These are phyloP conservation scores for Sarocladium brachiariae DNA, from an alignment of 2,329 filamentous ascomycete genomes.

Conservation along the genomic window DNA sequence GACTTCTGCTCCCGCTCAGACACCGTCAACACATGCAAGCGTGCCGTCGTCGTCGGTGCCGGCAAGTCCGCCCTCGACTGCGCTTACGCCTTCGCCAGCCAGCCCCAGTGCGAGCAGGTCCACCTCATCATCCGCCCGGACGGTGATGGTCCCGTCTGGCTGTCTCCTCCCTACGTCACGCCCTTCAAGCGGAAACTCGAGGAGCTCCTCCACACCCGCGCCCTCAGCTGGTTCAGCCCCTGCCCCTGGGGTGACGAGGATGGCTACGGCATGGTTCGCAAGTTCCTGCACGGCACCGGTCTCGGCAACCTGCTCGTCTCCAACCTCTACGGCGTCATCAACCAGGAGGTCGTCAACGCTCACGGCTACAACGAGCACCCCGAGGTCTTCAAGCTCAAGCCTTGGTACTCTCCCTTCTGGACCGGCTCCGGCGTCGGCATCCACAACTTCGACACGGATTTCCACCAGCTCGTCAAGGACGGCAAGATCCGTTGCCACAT, in stretches of 20 bases:
- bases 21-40: conserved; percentile 24
- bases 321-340: conserved; percentile 42
- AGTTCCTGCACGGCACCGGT: conserved; percentile 42
- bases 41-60: conserved; percentile 44
- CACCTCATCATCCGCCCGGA: conserved; percentile 42
- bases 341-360: conserved; percentile 36
- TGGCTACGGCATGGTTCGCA: conserved; percentile 39
- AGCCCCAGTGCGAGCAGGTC: conserved; percentile 33
- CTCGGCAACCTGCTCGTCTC: conserved; percentile 41
- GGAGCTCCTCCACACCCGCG: conserved; percentile 43
- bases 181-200: conserved; percentile 55
- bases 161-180: conserved; percentile 51
- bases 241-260: conserved; percentile 56
- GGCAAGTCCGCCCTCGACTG: conserved; percentile 54
- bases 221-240: conserved; percentile 59
- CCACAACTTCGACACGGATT: conserved; percentile 42
- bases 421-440: conserved; percentile 45
- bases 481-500: conserved; percentile 41
- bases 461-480: conserved; percentile 43
- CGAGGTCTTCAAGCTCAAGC: conserved; percentile 32
- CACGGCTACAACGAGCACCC: conserved; percentile 39
- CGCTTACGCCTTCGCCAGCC: conserved; percentile 45
- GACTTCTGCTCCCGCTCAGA: conserved; percentile 30
- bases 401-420: conserved; percentile 36
- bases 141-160: conserved; percentile 48